These are phyloP conservation scores for Madurella fahalii DNA, from an alignment of 2,329 filamentous ascomycete species.

Conservation along the genomic window DNA sequence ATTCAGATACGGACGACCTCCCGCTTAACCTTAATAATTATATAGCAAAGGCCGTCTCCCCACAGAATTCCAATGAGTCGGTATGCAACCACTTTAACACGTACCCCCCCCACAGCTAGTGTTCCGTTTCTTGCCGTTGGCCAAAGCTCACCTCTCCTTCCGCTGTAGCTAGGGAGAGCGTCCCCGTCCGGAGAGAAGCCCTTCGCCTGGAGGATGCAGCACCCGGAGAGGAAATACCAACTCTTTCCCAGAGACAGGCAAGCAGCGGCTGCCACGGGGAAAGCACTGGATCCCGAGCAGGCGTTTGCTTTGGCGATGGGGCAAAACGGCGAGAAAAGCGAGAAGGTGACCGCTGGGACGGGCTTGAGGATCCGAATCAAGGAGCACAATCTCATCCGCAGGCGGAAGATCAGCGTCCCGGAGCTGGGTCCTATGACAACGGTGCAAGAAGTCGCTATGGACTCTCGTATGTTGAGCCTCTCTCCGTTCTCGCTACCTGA, in stretches of 20 bases:
- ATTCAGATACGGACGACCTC: slow-evolving; percentile 41
- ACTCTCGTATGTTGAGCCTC: slow-evolving; percentile 57
- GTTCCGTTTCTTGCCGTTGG: slow-evolving; percentile 14
- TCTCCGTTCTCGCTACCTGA: background rate
- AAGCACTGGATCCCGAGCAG: slow-evolving; percentile 49
- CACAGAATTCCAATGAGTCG: slow-evolving; percentile 42
- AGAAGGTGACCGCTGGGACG: slow-evolving; percentile 37
- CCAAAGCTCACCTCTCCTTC: slow-evolving; percentile 24
- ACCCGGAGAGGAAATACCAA: slow-evolving; percentile 57
- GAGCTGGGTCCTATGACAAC: slow-evolving; percentile 66
- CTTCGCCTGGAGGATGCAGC: slow-evolving; percentile 57
- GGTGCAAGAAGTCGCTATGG: slow-evolving; percentile 63
- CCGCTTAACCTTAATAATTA: slow-evolving; percentile 38
- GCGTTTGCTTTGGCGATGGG: slow-evolving; percentile 42
- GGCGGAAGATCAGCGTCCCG: slow-evolving; percentile 61
- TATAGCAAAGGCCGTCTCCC: slow-evolving; percentile 49
- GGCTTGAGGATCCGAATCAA: slow-evolving; percentile 52
- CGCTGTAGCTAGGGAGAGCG: slow-evolving; percentile 26
- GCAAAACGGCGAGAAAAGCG: slow-evolving; percentile 37
- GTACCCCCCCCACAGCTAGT: slow-evolving; percentile 9
- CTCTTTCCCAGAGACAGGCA: slow-evolving; percentile 55
- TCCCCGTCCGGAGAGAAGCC: slow-evolving; percentile 42
- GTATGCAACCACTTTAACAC: slow-evolving; percentile 38
- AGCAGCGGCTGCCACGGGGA: slow-evolving; percentile 38
- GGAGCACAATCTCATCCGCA: slow-evolving; percentile 52